A percentile compares a stretch with the other conserved stretches of the same genome.
phyloP scores from a whole-genome alignment of 768 basidiomycete genomes.

The Mycena vitilis region DNA sequence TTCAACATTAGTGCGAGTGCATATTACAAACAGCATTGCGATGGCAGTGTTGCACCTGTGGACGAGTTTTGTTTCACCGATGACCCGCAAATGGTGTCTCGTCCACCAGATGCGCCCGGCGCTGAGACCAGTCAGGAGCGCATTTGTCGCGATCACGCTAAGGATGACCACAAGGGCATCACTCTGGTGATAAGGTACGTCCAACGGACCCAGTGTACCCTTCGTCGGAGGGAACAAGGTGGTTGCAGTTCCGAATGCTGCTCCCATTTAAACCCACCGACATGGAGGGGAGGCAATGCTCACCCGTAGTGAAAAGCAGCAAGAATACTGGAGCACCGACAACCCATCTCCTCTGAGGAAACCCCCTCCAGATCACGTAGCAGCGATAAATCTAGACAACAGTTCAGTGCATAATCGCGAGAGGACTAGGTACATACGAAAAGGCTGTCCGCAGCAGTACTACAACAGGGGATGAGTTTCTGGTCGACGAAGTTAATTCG shows the following conservation, averaged over 20 bases:
- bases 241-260: background rate
- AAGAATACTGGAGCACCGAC: background rate
- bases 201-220: too few species aligned
- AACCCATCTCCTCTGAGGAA: background rate
- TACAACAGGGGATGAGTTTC: too few species aligned
- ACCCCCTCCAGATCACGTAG: conserved; percentile 11
- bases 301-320: background rate
- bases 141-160: background rate
- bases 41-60: conserved; percentile 15
- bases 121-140: conserved; percentile 11
- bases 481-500: too few species aligned
- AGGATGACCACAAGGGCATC: background rate
- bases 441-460: background rate
- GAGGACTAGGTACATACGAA: background rate
- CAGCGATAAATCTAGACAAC: conserved; percentile 14
- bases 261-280: background rate
- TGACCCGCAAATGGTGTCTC: background rate
- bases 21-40: conserved; percentile 10
- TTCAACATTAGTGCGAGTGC: background rate
- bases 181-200: background rate
- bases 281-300: background rate
- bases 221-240: background rate
- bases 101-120: conserved; percentile 16
- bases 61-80: conserved; percentile 4
- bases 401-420: background rate